Conservation (phyloP, 176 grass and related monocot genomes). For the Oryza officinalis region DNA sequence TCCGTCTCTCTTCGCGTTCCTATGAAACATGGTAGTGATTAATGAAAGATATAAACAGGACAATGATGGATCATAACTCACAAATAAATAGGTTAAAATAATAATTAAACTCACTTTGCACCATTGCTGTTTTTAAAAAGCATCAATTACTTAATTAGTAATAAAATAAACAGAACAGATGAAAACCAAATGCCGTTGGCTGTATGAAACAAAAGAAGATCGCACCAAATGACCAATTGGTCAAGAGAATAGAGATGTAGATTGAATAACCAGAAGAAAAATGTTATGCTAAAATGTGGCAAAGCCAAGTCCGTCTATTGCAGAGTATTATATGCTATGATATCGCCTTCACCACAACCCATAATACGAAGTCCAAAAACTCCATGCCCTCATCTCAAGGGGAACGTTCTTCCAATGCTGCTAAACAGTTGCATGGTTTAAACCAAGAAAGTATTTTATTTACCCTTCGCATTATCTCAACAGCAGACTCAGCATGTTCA, state of each 20-base stretch:
- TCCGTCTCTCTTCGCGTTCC: constrained; percentile 72
- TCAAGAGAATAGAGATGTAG: background rate
- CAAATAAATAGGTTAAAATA: background rate
- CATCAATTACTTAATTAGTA: background rate
- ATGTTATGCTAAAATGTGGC: background rate
- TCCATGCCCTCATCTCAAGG: background rate
- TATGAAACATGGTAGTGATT: constrained; percentile 5
- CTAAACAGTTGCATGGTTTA: background rate
- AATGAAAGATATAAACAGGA: background rate
- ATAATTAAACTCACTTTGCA: background rate
- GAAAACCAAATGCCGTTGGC: background rate
- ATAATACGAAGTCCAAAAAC: background rate
- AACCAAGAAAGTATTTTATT: constrained; percentile 3
- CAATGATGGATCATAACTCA: background rate
- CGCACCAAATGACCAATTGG: background rate
- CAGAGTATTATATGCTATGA: background rate
- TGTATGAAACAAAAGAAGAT: background rate
- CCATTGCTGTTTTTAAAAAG: background rate
- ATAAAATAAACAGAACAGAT: background rate
- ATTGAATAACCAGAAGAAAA: background rate
- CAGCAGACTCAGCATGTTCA: constrained; percentile 55
- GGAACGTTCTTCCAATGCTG: background rate
- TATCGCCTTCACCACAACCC: background rate
- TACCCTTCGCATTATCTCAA: constrained; percentile 68
- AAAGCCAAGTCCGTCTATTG: background rate